Base-by-base conservation (phyloP, 768 basidiomycete genomes). In the Neoboletus brunneissimus region DNA sequence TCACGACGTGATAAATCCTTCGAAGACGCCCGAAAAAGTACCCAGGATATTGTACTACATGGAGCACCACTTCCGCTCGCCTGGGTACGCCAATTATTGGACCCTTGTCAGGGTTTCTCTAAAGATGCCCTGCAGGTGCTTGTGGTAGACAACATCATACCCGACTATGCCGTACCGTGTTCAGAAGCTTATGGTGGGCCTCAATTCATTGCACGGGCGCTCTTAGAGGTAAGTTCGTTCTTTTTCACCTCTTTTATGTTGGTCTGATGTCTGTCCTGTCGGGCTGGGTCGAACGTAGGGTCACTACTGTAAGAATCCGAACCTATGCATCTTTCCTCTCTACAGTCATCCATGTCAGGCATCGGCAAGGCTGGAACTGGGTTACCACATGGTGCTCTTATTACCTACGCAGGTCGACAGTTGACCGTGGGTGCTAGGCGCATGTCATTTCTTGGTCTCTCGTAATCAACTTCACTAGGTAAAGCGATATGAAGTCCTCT, bases 401-500 rank as follows among this genome's bases (percentile, higher is more conserved):
- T 69, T 20, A 65, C 54, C 31, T 65, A 58, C 6, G 59, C 34
- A 7, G 57, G 59, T 25, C 60, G 56, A 43, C 64, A 69, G 35
- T 44, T 71, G 48, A 71, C 63, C 12, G 68, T 71, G 31, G 53
- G 62, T 56, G 6, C 10, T 13, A 0, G 12, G 22, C 27, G 5
- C 32, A 9, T 38, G 5, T 49, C n/a, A 0, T 11, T 13, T 35
- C 20, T 40, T 34, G 18, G 23, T 41, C 1, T 42, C n/a, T 41
- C 38, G 38, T 47, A 34, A 46, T 35, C 23, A 32, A 35, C 15
- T 49, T n/a, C 35, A 16, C 31, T 32, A 69, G 68, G 63, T 65
- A 22, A 65, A 62, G 31, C 60, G 44, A 2, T 69, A 71, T 53
- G 69, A 71, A 45, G 62, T 69, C 35, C 67, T 69, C 42, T 72